phyloP scores from a whole-genome alignment of 352 stramenopile genomes.

The Stramenopiles sp. region DNA sequence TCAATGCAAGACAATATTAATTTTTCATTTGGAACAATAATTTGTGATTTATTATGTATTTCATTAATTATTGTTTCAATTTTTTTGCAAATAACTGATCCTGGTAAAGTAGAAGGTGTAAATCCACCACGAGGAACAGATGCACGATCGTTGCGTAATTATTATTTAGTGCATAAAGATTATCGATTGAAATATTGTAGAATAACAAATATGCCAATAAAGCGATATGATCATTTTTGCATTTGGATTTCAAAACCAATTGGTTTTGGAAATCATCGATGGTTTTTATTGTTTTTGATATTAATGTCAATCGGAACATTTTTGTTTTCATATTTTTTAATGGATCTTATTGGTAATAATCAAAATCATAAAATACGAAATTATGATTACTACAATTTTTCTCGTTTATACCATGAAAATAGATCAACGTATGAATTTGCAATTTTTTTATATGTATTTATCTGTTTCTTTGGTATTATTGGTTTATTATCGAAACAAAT shows the following conservation, averaged over 20 bases:
- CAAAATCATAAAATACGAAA: too few species aligned
- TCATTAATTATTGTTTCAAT: too few species aligned
- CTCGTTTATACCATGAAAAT: too few species aligned
- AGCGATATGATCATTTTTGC: conserved; percentile 22
- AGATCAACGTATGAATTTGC: too few species aligned
- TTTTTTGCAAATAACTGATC: too few species aligned
- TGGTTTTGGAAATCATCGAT: conserved; percentile 17
- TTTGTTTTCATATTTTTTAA: conserved; percentile 1
- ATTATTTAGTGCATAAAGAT: not conserved
- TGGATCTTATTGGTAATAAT: too few species aligned
- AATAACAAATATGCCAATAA: conserved; percentile 15
- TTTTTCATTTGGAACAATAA: too few species aligned
- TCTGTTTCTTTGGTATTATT: too few species aligned
- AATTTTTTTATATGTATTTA: too few species aligned
- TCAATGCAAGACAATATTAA: not conserved
- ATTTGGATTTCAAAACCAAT: conserved; percentile 18
- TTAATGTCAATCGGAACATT: not conserved
- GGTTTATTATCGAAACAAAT: too few species aligned
- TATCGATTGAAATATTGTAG: conserved; percentile 18
- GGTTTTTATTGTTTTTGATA: conserved; percentile 15
- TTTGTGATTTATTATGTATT: too few species aligned
- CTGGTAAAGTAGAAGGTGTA: not conserved
- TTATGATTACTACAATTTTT: too few species aligned
- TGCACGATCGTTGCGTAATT: not conserved
- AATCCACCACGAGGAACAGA: not conserved